These are phyloP conservation scores for Candida rishiriensis DNA, from an alignment of 805 yeast species.

Conservation along the genomic window DNA sequence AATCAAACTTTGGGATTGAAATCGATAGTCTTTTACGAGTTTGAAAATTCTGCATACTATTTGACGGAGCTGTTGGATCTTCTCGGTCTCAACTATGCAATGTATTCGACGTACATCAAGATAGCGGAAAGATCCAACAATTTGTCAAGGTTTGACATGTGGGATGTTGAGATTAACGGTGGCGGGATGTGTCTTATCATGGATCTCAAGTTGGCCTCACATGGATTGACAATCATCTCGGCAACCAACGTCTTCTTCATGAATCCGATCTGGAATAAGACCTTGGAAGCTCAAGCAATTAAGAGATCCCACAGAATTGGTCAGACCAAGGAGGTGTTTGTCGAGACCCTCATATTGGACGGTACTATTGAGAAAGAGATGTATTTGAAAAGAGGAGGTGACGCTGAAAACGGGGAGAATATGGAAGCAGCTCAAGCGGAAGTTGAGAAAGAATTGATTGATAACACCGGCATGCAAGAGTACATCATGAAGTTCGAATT, in stretches of 20 bases:
- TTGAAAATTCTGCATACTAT: constrained; percentile 67
- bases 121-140: constrained; percentile 47
- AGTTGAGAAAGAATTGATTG: constrained; percentile 40
- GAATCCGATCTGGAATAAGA: constrained; percentile 68
- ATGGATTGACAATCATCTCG: constrained; percentile 62
- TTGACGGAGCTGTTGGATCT: constrained; percentile 60
- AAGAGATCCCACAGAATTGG: constrained; percentile 78
- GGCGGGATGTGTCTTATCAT: constrained; percentile 51
- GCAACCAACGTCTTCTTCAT: constrained; percentile 68
- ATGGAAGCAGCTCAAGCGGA: constrained; percentile 7
- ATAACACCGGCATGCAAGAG: constrained; percentile 55
- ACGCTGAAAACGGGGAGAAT: constrained; percentile 15
- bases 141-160: constrained; percentile 44
- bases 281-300: constrained; percentile 71
- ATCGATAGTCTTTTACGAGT: constrained; percentile 63
- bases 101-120: constrained; percentile 60
- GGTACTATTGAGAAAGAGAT: constrained; percentile 69
- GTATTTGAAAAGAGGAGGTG: constrained; percentile 35
- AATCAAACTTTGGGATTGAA: constrained; percentile 45
- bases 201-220: constrained; percentile 66
- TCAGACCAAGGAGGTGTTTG: constrained; percentile 55
- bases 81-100: constrained; percentile 53
- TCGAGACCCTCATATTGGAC: constrained; percentile 60
- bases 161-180: constrained; percentile 37
- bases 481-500: constrained; percentile 49